Conservation (phyloP, 257 asterid genomes). For the Scutellaria barbata region DNA sequence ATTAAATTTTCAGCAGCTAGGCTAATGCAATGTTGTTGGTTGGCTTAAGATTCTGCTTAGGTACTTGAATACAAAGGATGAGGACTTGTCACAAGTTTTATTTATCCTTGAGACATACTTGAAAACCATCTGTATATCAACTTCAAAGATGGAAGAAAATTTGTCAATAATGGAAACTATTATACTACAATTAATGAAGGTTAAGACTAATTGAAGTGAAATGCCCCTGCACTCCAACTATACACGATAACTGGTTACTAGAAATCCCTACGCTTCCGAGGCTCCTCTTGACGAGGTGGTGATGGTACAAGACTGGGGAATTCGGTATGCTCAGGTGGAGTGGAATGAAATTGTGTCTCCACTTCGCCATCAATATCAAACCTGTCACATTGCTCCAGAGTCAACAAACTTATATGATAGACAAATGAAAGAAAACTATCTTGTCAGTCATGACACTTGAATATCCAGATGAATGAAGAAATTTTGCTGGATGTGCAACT, state of each 20-base stretch:
- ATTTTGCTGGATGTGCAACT: constrained; percentile 26
- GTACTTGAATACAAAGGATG: constrained; percentile 6
- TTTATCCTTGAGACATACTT: constrained; percentile 9
- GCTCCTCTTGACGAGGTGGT: constrained; percentile 66
- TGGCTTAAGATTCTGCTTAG: constrained; percentile 9
- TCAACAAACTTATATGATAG: constrained; percentile 26
- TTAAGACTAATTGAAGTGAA: constrained; percentile 23
- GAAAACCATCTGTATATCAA: constrained; percentile 24
- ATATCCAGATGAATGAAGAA: constrained; percentile 17
- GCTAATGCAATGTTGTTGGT: constrained; percentile 17
- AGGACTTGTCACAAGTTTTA: background rate
- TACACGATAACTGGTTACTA: constrained; percentile 26
- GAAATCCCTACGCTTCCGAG: constrained; percentile 51
- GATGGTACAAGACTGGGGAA: constrained; percentile 69
- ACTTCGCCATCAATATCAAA: constrained; percentile 84
- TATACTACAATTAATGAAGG: constrained; percentile 24
- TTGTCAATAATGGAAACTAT: constrained; percentile 13
- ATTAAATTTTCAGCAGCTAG: background rate
- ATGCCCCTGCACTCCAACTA: constrained; percentile 15
- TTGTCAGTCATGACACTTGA: constrained; percentile 16
- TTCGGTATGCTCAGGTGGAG: constrained; percentile 55
- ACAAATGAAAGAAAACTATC: constrained; percentile 11
- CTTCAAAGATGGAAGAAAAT: background rate
- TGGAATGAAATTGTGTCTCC: constrained; percentile 59
- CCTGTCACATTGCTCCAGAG: constrained; percentile 48